Base-by-base conservation (phyloP, 1,284 basidiomycete species). In the Sporisorium sorghi region DNA sequence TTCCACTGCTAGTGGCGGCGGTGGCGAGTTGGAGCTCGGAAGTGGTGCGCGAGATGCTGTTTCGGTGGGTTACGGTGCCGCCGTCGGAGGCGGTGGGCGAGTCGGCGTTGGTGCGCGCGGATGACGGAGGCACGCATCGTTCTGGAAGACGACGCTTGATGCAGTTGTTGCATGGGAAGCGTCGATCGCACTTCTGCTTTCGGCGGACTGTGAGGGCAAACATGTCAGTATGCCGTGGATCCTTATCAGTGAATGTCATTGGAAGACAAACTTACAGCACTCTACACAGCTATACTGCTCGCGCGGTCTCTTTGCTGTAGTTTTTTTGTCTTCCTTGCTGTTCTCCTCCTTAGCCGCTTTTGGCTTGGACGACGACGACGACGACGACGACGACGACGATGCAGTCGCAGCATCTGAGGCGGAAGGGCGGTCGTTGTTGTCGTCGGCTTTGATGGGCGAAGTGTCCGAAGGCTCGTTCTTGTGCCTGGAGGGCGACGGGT, bases 181-280 rank as follows among this genome's bases (percentile, higher is more conserved):
- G 70, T 19, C 73, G 59, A 35, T 77, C 75, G 48, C 75, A 77
- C 51, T 77, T 77, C 47, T 77, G 75, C 58, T 77, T 77, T 19
- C 75, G 49, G 19, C 75, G 65, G 56, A 71, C n/a, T n/a, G n/a
- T n/a, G n/a, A n/a, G n/a, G n/a, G n/a, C n/a, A n/a, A n/a, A n/a
- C n/a, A n/a, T n/a, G n/a, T n/a, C n/a, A n/a, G n/a, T n/a, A n/a
- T n/a, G n/a, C n/a, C n/a, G n/a, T n/a, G n/a, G n/a, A n/a, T n/a
- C n/a, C n/a, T n/a, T n/a, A n/a, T n/a, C n/a, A n/a, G n/a, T n/a
- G n/a, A n/a, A n/a, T n/a, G n/a, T n/a, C n/a, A n/a, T n/a, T n/a
- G n/a, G n/a, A n/a, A n/a, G n/a, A n/a, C n/a, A n/a, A n/a, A n/a
- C n/a, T n/a, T n/a, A n/a, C n/a, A 75, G 64, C 73, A 75, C 32